Evolutionary conservation across 345 rosid genomes (phyloP), one percentile per base, ranked within the genome.

Genomic region (Geranium rotundifolium): DNA sequence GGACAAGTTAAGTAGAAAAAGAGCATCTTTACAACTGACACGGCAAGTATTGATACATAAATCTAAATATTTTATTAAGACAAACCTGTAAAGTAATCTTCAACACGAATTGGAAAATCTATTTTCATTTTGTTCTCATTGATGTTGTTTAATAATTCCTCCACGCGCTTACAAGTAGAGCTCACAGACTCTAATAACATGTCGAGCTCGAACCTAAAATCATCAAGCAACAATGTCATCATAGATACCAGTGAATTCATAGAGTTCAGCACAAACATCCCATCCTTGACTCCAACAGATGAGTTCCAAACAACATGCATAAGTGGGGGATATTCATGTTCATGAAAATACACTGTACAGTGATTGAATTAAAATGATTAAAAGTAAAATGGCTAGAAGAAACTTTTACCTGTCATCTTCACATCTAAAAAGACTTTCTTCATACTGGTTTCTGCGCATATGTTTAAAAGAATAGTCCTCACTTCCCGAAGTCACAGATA

Each of bases 381-480:
- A 23, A 23, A 23, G 27, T 23, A 34, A 8, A 34, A 34, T 34
- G 41, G 41, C 41, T 34, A 8, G 41, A 4, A 58, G 64, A 27
- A 65, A 49, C 23, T 7, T 58, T 58, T 74, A 92, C 98, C 98
- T 87, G 69, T 89, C 97, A 74, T 92, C 98, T 86, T 92, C 98
- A 65, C 98, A 92, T 85, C 89, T 81, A 67, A 92, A 92, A 79
- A 92, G 80, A 68, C 96, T 87, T 74, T 92, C 98, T 72, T 92
- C 98, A 65, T 89, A 92, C 67, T 87, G 95, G 72, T 92, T 92
- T 78, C 88, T 82, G 23, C 98, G 90, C 98, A 89, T 92, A 73
- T 92, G 96, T 77, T 92, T 92, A 63, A 85, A 92, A 20, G 98
- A 89, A 76, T 85, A 84, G 80, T 89, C 98, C 76, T 87, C 96